A percentile compares a stretch with the other conserved stretches of the same genome.
Conservation (phyloP, 2,329 filamentous ascomycete genomes). For the Fusarium zealandicum region DNA sequence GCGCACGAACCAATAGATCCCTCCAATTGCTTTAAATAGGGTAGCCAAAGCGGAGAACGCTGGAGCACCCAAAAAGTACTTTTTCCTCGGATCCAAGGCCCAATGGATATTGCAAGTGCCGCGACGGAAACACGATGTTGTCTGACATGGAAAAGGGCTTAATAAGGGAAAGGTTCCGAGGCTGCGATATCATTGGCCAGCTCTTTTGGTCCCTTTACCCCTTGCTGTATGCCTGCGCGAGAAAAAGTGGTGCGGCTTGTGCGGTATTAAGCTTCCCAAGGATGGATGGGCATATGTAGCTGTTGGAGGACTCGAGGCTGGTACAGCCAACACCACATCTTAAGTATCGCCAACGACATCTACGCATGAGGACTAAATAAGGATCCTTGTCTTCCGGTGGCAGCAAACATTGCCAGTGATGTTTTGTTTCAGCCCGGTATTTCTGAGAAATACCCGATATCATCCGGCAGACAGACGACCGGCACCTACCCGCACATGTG, state of each 20-base stretch:
- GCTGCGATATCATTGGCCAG: background rate
- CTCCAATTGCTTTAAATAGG: too few species aligned
- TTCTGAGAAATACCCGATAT: conserved; percentile 9
- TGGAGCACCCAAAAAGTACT: background rate
- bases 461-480: conserved; percentile 14
- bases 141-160: background rate
- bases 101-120: background rate
- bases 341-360: background rate
- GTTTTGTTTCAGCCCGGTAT: conserved; percentile 1
- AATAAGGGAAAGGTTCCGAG: background rate
- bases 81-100: conserved; percentile 1
- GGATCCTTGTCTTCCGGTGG: background rate
- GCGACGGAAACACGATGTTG: background rate
- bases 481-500: conserved; percentile 14
- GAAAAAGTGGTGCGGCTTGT: conserved; percentile 24
- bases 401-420: background rate
- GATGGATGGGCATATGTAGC: background rate
- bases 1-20: background rate
- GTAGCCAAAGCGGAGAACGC: background rate
- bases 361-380: background rate
- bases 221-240: conserved; percentile 12
- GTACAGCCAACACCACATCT: background rate
- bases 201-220: conserved; percentile 8
- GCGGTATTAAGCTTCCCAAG: conserved; percentile 23
- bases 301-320: conserved; percentile 1